Percentiles rank a stretch among this genome's conserved stretches.
phyloP scores from a whole-genome alignment of 176 grass and related monocot species.

The Oryza rufipogon region DNA sequence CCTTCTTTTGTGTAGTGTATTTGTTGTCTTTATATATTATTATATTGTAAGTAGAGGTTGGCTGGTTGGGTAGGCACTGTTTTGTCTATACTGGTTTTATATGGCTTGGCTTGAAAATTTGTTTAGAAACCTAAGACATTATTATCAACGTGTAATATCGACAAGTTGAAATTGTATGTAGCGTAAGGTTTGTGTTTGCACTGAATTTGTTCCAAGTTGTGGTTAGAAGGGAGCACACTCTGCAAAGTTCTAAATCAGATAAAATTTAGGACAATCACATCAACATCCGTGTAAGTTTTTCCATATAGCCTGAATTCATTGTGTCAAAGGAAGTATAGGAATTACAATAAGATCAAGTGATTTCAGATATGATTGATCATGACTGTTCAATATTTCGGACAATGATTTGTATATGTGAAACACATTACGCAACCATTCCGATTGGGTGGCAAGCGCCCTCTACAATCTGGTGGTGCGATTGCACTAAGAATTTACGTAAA shows the following conservation, averaged over 20 bases:
- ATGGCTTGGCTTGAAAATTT: background rate
- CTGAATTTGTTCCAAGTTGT: background rate
- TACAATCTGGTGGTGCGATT: too few species aligned
- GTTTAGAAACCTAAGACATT: background rate
- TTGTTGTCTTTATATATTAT: background rate
- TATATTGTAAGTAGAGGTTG: conserved; percentile 17
- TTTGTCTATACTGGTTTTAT: background rate
- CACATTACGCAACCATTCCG: too few species aligned
- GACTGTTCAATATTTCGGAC: too few species aligned
- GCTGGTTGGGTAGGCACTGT: background rate
- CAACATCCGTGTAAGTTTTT: too few species aligned
- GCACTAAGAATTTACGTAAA: background rate
- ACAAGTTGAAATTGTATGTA: background rate
- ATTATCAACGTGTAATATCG: background rate
- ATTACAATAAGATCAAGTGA: too few species aligned
- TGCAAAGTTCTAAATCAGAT: too few species aligned
- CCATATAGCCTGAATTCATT: too few species aligned
- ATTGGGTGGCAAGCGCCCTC: too few species aligned
- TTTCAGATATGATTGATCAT: too few species aligned
- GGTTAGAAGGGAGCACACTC: background rate
- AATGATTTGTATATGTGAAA: too few species aligned
- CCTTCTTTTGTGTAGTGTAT: background rate
- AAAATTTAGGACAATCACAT: too few species aligned
- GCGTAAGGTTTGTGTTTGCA: background rate
- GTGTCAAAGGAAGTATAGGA: too few species aligned